Evolutionary conservation across 2,329 filamentous ascomycete genomes (phyloP).

Genomic region (Tolypocladium pustulatum): DNA sequence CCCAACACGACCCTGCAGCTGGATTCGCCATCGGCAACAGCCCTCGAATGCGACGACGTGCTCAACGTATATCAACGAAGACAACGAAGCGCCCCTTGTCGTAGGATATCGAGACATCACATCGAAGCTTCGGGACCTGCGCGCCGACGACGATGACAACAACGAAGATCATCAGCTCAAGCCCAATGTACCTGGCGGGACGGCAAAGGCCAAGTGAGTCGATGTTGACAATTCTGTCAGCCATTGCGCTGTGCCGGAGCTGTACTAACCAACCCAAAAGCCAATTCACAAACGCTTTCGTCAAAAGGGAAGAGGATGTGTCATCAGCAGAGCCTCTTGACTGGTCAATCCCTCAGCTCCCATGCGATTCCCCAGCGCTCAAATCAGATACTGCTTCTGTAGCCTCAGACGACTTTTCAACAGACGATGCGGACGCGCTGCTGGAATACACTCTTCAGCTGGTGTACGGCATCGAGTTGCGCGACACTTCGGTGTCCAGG

Average conservation of each 20-base stretch:
- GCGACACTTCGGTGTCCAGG: conserved; percentile 17
- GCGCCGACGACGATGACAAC: background rate
- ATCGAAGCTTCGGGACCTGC: background rate
- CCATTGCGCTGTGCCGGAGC: background rate
- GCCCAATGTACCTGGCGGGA: background rate
- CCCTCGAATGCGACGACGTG: conserved; percentile 25
- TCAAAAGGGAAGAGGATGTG: conserved; percentile 6
- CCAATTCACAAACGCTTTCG: conserved; percentile 1
- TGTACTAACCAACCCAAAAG: conserved; percentile 1
- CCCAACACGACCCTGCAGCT: conserved; percentile 16
- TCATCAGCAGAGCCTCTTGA: conserved; percentile 4
- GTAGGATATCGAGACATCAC: conserved; percentile 14
- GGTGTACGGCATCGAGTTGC: conserved; percentile 25
- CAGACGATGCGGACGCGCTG: conserved; percentile 22
- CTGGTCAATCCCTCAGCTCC: conserved; percentile 5
- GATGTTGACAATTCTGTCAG: background rate
- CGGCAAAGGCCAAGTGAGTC: background rate
- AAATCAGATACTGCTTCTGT: conserved; percentile 12
- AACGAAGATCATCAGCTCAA: background rate
- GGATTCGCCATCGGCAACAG: conserved; percentile 20
- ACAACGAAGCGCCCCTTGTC: conserved; percentile 17
- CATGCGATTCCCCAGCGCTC: conserved; percentile 1
- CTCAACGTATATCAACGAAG: conserved; percentile 27
- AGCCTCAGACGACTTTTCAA: conserved; percentile 17
- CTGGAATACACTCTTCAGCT: conserved; percentile 26